These are phyloP conservation scores for Solanum chmielewskii DNA, from an alignment of 257 asterid species.

Conservation along the genomic window DNA sequence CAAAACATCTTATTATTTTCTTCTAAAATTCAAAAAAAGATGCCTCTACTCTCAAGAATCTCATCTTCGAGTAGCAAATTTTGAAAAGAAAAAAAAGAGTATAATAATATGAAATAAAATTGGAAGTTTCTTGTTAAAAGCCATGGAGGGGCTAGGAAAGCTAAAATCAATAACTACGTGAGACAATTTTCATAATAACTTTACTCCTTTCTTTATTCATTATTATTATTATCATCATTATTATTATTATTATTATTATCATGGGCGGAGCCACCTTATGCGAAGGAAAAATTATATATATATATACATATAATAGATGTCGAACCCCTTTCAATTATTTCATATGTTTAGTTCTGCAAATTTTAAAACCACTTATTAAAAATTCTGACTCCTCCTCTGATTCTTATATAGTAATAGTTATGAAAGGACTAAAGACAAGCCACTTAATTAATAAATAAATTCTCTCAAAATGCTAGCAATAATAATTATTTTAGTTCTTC, in stretches of 20 bases:
- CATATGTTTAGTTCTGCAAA: too few relatives aligned
- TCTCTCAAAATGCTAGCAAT: neutral
- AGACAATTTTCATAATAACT: neutral
- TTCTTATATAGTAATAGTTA: neutral
- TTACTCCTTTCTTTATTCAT: neutral
- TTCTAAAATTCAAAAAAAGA: too few relatives aligned
- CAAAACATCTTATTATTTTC: too few relatives aligned
- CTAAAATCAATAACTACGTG: neutral
- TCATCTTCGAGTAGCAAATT: neutral
- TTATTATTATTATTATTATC: too few relatives aligned
- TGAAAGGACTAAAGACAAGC: neutral
- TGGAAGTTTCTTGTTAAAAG: neutral
- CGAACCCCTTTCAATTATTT: fast-evolving
- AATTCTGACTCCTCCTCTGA: too few relatives aligned
- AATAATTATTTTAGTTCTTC: neutral
- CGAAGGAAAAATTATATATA: too few relatives aligned
- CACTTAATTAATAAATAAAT: neutral
- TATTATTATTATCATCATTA: too few relatives aligned
- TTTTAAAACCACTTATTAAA: too few relatives aligned
- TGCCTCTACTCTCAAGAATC: neutral
- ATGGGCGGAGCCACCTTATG: too few relatives aligned
- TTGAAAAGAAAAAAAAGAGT: neutral
- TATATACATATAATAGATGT: too few relatives aligned
- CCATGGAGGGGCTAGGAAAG: neutral
- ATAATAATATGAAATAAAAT: too few relatives aligned